Evolutionary conservation across 2,329 filamentous ascomycete species (phyloP).

Genomic region (Fusarium nygamai): DNA sequence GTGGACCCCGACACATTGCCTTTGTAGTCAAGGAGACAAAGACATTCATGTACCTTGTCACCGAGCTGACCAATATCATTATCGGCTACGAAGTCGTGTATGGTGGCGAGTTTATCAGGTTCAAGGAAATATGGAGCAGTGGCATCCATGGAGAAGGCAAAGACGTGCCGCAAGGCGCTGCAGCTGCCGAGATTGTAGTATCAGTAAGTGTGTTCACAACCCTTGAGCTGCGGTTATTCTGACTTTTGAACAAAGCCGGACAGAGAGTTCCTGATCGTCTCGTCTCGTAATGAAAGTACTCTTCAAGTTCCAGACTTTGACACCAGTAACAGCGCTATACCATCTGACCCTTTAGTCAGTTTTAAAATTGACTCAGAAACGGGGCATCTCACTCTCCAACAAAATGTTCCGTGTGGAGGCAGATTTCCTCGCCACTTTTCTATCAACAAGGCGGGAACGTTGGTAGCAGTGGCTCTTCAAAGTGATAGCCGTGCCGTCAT

Average conservation of each 20-base stretch:
- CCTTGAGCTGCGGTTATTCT: background rate
- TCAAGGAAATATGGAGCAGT: slow-evolving; percentile 59
- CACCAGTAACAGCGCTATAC: slow-evolving; percentile 55
- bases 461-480: slow-evolving; percentile 75
- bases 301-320: slow-evolving; percentile 60
- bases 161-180: slow-evolving; percentile 53
- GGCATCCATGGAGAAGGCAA: slow-evolving; percentile 58
- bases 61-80: slow-evolving; percentile 68
- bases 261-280: slow-evolving; percentile 71
- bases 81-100: slow-evolving; percentile 67
- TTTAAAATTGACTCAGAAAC: slow-evolving; percentile 64
- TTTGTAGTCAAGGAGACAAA: slow-evolving; percentile 60
- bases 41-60: slow-evolving; percentile 68
- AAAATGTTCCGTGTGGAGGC: slow-evolving; percentile 72
- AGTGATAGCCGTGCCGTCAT: slow-evolving; percentile 68
- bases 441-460: slow-evolving; percentile 70
- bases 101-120: slow-evolving; percentile 52
- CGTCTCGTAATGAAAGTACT: slow-evolving; percentile 71
- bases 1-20: slow-evolving; percentile 72
- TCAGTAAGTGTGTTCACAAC: slow-evolving; percentile 58
- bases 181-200: slow-evolving; percentile 65
- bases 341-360: slow-evolving; percentile 72
- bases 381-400: slow-evolving; percentile 65
- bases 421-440: slow-evolving; percentile 73
- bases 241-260: slow-evolving; percentile 57